These are phyloP conservation scores for Irpex sp. DNA, from an alignment of 1,284 basidiomycete genomes.

Conservation along the genomic window DNA sequence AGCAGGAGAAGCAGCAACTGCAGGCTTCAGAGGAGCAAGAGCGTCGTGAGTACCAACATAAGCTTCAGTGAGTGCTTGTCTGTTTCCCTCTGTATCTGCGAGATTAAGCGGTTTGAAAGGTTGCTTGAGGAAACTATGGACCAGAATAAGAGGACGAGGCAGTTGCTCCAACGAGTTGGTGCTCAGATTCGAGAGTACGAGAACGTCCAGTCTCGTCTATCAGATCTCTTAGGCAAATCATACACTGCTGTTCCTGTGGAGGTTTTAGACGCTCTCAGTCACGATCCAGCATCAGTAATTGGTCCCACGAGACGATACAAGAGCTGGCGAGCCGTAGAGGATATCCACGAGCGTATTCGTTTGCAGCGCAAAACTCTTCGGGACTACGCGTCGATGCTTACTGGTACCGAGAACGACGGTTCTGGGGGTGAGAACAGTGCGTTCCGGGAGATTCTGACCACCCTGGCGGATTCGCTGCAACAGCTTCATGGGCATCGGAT, in stretches of 20 bases:
- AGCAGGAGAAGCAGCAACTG: conserved; percentile 33
- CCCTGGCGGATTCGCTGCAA: conserved; percentile 44
- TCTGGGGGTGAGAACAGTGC: conserved; percentile 31
- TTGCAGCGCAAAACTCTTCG: conserved; percentile 56
- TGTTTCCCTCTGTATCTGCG: too few relatives aligned
- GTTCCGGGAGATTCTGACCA: conserved; percentile 50
- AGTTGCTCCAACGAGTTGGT: conserved; percentile 62
- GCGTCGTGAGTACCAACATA: conserved; percentile 55
- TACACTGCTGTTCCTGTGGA: conserved; percentile 53
- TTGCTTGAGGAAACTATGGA: conserved; percentile 51
- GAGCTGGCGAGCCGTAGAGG: conserved; percentile 70
- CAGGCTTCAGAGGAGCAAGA: conserved; percentile 48
- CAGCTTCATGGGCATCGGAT: conserved; percentile 35
- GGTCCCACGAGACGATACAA: conserved; percentile 50
- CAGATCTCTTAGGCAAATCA: conserved; percentile 42
- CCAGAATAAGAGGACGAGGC: conserved; percentile 63
- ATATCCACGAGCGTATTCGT: conserved; percentile 57
- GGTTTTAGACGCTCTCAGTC: conserved; percentile 65
- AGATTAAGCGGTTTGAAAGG: conserved; percentile 19
- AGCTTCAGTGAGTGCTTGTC: conserved; percentile 44
- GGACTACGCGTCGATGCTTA: conserved; percentile 31
- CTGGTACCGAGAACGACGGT: conserved; percentile 8
- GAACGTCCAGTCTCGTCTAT: conserved; percentile 45
- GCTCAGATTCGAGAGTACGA: conserved; percentile 62
- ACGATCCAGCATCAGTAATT: conserved; percentile 71